A percentile compares a stretch with the other conserved stretches of the same genome.
These are phyloP conservation scores for Boletellus ananas DNA, from an alignment of 768 basidiomycete genomes.

Conservation along the genomic window DNA sequence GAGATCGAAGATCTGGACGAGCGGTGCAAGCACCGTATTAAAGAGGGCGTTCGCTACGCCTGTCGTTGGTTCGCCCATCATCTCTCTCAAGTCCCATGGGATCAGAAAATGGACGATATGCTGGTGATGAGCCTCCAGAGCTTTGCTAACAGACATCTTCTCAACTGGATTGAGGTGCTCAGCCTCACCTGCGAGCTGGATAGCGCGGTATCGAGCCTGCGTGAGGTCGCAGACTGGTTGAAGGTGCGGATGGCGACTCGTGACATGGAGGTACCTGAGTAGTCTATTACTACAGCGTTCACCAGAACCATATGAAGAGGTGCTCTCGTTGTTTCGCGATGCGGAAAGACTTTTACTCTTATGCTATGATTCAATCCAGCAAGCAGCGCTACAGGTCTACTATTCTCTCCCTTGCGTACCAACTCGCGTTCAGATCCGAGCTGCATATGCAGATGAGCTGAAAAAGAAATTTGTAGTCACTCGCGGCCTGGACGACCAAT, in stretches of 20 bases:
- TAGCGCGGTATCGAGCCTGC: conserved; percentile 12
- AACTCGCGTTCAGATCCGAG: conserved; percentile 6
- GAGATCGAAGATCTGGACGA: conserved; percentile 13
- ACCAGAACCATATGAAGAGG: conserved; percentile 6
- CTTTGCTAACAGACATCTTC: conserved; percentile 7
- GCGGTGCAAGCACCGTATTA: conserved; percentile 10
- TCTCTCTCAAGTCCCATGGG: conserved; percentile 10
- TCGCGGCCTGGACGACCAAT: conserved; percentile 8
- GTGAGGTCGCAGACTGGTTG: conserved; percentile 10
- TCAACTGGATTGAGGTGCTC: conserved; percentile 20
- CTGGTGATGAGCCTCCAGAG: conserved; percentile 9
- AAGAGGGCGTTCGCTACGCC: conserved; percentile 16
- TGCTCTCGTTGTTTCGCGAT: conserved; percentile 10
- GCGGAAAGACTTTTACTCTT: conserved; percentile 18
- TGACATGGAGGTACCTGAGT: not conserved
- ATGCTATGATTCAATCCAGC: conserved; percentile 18
- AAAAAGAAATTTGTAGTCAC: conserved; percentile 10
- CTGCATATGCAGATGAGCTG: conserved; percentile 7
- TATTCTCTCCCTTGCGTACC: conserved; percentile 11
- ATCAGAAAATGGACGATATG: not conserved
- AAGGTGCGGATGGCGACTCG: conserved; percentile 2
- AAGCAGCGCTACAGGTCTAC: conserved; percentile 18
- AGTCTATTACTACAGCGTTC: conserved; percentile 6
- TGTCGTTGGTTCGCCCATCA: conserved; percentile 21
- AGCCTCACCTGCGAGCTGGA: conserved; percentile 16